These are phyloP conservation scores for Pseudozyma pruni DNA, from an alignment of 1,284 basidiomycete genomes.

Conservation along the genomic window DNA sequence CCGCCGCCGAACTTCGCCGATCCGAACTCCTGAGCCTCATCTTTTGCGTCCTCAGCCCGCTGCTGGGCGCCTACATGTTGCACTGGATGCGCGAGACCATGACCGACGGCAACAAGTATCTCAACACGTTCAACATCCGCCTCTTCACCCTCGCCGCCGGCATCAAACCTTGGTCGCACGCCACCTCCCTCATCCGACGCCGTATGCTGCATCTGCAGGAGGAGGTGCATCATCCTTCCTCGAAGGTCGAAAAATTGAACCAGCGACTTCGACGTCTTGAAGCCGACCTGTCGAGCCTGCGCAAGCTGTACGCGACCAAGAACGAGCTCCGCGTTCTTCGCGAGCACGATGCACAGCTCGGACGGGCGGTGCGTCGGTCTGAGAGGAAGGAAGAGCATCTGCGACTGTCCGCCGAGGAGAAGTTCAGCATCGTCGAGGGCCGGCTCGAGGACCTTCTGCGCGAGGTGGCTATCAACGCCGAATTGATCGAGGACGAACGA, in stretches of 20 bases:
- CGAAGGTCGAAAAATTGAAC: constrained; percentile 64
- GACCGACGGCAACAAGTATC: constrained; percentile 61
- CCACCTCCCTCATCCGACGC: constrained; percentile 42
- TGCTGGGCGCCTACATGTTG: constrained; percentile 65
- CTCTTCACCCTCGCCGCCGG: constrained; percentile 67
- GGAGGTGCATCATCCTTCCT: constrained; percentile 62
- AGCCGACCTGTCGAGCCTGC: constrained; percentile 56
- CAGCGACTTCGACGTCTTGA: constrained; percentile 63
- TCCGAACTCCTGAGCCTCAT: constrained; percentile 64
- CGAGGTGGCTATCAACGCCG: constrained; percentile 65
- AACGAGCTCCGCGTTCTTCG: constrained; percentile 64
- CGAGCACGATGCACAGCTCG: constrained; percentile 66
- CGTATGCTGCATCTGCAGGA: constrained; percentile 63
- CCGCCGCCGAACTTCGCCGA: constrained; percentile 61
- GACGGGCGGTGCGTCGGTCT: constrained; percentile 63
- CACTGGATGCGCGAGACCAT: constrained; percentile 64
- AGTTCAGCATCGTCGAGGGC: constrained; percentile 59
- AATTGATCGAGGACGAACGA: constrained; percentile 62
- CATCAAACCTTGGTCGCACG: constrained; percentile 66
- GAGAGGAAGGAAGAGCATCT: constrained; percentile 63
- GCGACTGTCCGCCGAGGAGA: constrained; percentile 56
- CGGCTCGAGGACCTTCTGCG: constrained; percentile 62
- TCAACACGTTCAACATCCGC: constrained; percentile 66
- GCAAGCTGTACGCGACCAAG: constrained; percentile 61
- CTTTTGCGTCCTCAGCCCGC: constrained; percentile 63